Evolutionary conservation across 805 yeast species (phyloP).

Genomic region (Metschnikowia continentalis): DNA sequence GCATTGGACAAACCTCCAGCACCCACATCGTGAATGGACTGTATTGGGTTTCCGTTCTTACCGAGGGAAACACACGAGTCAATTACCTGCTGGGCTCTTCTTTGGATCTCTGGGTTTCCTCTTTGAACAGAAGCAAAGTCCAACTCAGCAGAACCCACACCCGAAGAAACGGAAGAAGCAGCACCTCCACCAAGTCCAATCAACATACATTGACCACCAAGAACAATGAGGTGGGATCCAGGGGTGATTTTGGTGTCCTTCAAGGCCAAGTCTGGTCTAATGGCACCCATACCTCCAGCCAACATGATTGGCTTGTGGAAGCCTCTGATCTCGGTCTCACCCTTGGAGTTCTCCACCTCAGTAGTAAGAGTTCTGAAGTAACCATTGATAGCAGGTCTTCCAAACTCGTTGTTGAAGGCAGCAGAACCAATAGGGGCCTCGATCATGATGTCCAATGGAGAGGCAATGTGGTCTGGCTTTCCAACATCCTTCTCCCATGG

Average conservation of each 20-base stretch:
- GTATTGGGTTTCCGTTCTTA: conserved; percentile 62
- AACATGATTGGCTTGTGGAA: conserved; percentile 98
- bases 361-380: conserved; percentile 94
- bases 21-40: conserved; percentile 97
- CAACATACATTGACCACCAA: conserved; percentile 97
- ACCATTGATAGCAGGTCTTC: conserved; percentile 96
- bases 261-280: conserved; percentile 87
- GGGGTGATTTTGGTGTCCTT: conserved; percentile 87
- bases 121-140: conserved; percentile 99
- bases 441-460: conserved; percentile 89
- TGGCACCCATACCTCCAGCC: conserved; percentile 99
- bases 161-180: conserved; percentile 93
- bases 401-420: conserved; percentile 97
- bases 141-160: conserved; percentile 91
- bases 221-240: conserved; percentile 84
- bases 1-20: conserved; percentile 99
- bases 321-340: conserved; percentile 78
- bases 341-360: conserved; percentile 56
- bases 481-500: conserved; percentile 96
- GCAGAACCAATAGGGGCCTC: conserved; percentile 98
- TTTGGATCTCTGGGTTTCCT: conserved; percentile 98
- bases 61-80: conserved; percentile 90
- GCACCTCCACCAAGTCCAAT: conserved; percentile 99
- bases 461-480: conserved; percentile 88
- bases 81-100: conserved; percentile 97